Percentiles rank a stretch among this genome's conserved stretches.
These are phyloP conservation scores for Cryptococcus maquisensis DNA, from an alignment of 1,284 basidiomycete species.

Conservation along the genomic window DNA sequence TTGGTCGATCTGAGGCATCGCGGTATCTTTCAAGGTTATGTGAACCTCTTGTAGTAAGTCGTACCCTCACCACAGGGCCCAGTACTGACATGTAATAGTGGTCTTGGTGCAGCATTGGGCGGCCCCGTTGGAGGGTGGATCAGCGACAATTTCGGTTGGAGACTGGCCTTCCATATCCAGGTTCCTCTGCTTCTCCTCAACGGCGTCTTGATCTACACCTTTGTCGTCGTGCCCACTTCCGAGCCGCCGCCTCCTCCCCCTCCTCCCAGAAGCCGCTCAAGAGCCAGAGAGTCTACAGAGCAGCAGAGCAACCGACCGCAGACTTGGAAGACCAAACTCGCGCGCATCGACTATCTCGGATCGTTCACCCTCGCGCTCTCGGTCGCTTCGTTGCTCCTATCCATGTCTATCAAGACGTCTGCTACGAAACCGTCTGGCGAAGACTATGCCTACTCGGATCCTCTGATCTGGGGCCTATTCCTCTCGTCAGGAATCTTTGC, in stretches of 20 bases:
- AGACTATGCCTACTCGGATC: constrained; percentile 59
- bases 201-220: constrained; percentile 11
- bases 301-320: background rate
- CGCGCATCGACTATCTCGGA: constrained; percentile 75
- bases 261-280: background rate
- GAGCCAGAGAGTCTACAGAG: background rate
- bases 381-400: constrained; percentile 69
- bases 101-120: constrained; percentile 42
- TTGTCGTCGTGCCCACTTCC: constrained; percentile 9
- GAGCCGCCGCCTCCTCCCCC: constrained; percentile 1
- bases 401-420: constrained; percentile 70
- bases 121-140: constrained; percentile 84
- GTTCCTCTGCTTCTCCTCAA: constrained; percentile 44
- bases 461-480: constrained; percentile 64
- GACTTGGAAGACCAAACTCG: constrained; percentile 59
- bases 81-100: background rate
- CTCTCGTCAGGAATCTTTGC: constrained; percentile 56
- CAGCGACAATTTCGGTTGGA: constrained; percentile 76
- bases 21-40: constrained; percentile 83
- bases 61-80: no score
- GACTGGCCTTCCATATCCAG: constrained; percentile 58
- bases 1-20: constrained; percentile 70
- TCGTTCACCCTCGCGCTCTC: constrained; percentile 68
- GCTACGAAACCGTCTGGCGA: constrained; percentile 17
- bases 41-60: constrained; percentile 60